Percentiles rank a stretch among this genome's conserved stretches.
phyloP scores from a whole-genome alignment of 768 basidiomycete genomes.

The Dictyophora rubrovolvata region DNA sequence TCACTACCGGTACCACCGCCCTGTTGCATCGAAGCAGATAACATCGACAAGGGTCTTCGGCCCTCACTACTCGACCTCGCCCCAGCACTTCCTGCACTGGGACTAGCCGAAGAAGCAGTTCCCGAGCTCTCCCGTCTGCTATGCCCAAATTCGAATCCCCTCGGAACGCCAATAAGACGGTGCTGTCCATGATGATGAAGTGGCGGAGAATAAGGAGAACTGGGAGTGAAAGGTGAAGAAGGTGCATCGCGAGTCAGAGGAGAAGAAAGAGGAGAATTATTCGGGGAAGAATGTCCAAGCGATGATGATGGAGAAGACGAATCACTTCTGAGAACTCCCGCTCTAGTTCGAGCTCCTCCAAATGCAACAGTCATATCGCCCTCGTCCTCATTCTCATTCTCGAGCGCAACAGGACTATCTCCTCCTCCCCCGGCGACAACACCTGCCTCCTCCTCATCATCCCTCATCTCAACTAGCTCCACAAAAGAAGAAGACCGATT shows the following conservation, averaged over 20 bases:
- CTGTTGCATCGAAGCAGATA: slow-evolving; percentile 22
- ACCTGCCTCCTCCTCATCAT: background rate
- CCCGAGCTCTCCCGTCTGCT: background rate
- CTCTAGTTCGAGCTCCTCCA: too few species aligned
- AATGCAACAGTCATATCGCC: background rate
- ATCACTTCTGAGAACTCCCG: too few species aligned
- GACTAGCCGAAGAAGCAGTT: background rate
- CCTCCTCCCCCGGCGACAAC: background rate
- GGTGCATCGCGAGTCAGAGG: too few species aligned
- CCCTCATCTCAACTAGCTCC: background rate
- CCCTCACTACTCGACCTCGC: background rate
- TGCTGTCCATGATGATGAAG: background rate
- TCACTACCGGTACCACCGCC: slow-evolving; percentile 44
- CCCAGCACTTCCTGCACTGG: background rate
- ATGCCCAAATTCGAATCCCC: slow-evolving; percentile 21
- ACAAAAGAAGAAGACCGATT: background rate
- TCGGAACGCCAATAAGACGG: slow-evolving; percentile 25
- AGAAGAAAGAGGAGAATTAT: too few species aligned
- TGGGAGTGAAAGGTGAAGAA: background rate
- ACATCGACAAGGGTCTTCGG: background rate
- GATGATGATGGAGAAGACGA: too few species aligned
- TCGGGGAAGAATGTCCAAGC: too few species aligned
- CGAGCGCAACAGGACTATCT: background rate
- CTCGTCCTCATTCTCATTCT: background rate
- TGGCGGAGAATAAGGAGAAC: background rate